Evolutionary conservation across 1,284 basidiomycete genomes (phyloP).

Genomic region (Veloboletus limbatus): DNA sequence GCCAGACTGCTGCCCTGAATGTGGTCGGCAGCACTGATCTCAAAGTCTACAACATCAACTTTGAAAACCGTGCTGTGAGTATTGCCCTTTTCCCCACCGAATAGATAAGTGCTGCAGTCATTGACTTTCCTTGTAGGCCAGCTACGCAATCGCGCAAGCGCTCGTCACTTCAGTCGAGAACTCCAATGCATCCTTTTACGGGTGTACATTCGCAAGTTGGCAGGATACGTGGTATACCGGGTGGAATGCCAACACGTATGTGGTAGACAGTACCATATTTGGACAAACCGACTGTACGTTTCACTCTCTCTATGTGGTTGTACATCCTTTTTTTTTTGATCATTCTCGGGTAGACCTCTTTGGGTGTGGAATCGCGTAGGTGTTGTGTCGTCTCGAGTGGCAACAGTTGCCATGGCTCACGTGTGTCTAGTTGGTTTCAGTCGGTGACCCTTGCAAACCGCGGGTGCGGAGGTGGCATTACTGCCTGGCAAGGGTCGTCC

Average conservation of each 20-base stretch:
- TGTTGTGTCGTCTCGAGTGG: not conserved
- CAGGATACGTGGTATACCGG: slow-evolving; percentile 72
- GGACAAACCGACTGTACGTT: slow-evolving; percentile 62
- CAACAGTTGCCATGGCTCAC: slow-evolving; percentile 23
- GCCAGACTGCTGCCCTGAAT: slow-evolving; percentile 51
- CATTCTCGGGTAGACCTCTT: slow-evolving; percentile 45
- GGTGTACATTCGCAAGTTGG: slow-evolving; percentile 58
- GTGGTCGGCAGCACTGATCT: slow-evolving; percentile 59
- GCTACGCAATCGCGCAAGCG: slow-evolving; percentile 57
- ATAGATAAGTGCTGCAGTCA: not conserved
- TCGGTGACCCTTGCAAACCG: slow-evolving; percentile 57
- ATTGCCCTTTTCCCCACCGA: not conserved
- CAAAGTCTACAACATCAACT: slow-evolving; percentile 65
- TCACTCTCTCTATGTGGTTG: slow-evolving; percentile 16
- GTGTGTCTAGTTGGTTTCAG: slow-evolving; percentile 53
- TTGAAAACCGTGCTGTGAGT: slow-evolving; percentile 61
- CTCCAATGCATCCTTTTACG: slow-evolving; percentile 67
- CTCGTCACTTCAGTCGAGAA: slow-evolving; percentile 58
- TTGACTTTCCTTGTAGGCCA: slow-evolving; percentile 39
- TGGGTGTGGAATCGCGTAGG: slow-evolving; percentile 56
- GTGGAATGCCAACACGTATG: slow-evolving; percentile 55
- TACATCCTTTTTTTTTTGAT: not conserved
- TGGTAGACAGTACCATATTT: slow-evolving; percentile 58
- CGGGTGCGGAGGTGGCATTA: slow-evolving; percentile 59
- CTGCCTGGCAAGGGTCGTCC: slow-evolving; percentile 55